Conservation (phyloP, 371 early-diverging fungal genomes). For the Capillidium heterosporum region DNA sequence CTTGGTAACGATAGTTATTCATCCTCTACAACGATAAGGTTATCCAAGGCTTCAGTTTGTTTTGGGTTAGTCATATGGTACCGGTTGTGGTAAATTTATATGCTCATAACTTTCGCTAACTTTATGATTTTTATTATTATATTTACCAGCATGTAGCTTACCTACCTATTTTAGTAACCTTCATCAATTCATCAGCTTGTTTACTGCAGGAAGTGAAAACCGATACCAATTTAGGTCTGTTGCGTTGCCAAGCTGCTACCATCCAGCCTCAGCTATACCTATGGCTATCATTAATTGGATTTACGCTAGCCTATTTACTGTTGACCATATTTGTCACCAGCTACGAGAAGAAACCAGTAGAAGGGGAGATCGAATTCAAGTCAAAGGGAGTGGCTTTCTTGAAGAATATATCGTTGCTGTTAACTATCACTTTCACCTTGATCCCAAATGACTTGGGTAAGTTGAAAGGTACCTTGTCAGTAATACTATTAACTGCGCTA, state of each 20-base stretch:
- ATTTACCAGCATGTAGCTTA: constrained; percentile 5
- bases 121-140: not conserved
- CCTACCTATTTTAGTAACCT: constrained; percentile 17
- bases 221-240: constrained; percentile 9
- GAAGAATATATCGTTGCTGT: constrained; percentile 30
- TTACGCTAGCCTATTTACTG: constrained; percentile 33
- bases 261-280: constrained; percentile 22
- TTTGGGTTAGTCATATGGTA: constrained; percentile 20
- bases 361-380: constrained; percentile 46
- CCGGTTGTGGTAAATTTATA: constrained; percentile 17
- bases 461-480: constrained; percentile 18
- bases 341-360: constrained; percentile 35
- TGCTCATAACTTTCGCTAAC: not conserved
- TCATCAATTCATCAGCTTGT: constrained; percentile 20
- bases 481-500: constrained; percentile 16
- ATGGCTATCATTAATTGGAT: constrained; percentile 30
- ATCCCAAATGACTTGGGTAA: constrained; percentile 14
- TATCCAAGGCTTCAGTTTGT: constrained; percentile 12
- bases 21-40: constrained; percentile 10
- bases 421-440: constrained; percentile 20
- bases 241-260: constrained; percentile 3
- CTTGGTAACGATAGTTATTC: constrained; percentile 11
- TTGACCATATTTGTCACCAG: constrained; percentile 48
- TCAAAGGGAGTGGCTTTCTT: constrained; percentile 45
- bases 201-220: constrained; percentile 14